Conservation (phyloP, 768 basidiomycete species). For the Mycena galopus region DNA sequence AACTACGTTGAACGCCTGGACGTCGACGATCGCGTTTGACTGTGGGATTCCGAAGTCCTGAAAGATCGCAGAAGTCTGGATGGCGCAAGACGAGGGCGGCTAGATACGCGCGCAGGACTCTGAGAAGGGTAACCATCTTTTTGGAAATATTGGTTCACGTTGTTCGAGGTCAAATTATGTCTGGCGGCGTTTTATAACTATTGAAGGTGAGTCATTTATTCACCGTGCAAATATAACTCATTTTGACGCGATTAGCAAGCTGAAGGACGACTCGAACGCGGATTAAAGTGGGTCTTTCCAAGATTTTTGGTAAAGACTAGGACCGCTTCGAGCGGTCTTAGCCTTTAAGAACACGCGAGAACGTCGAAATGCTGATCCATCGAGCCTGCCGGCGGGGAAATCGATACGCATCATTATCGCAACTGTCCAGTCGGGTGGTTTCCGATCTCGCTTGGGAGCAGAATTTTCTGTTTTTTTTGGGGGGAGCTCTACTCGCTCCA, state of each 20-base stretch:
- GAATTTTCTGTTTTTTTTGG: no score
- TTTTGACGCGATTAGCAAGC: not conserved
- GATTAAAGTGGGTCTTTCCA: not conserved
- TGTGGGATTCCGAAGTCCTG: slow-evolving; percentile 15
- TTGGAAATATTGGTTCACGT: no score
- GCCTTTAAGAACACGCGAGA: no score
- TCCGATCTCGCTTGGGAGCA: no score
- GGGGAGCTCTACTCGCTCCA: no score
- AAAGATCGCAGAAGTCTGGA: not conserved
- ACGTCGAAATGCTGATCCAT: no score
- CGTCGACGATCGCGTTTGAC: slow-evolving; percentile 17
- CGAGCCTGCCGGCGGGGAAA: no score
- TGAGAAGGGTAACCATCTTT: not conserved
- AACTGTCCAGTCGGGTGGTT: no score
- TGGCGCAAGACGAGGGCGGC: not conserved
- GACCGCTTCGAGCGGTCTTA: no score
- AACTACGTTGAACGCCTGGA: slow-evolving; percentile 23
- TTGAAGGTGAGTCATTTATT: no score
- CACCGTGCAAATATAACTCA: no score
- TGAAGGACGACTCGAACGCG: not conserved
- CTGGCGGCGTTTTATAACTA: not conserved
- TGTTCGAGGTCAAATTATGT: not conserved
- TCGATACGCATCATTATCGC: no score
- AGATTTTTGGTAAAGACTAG: not conserved
- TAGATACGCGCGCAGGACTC: not conserved